Evolutionary conservation across 2,329 filamentous ascomycete species (phyloP).

Genomic region (Reticulascus tulasneorum): DNA sequence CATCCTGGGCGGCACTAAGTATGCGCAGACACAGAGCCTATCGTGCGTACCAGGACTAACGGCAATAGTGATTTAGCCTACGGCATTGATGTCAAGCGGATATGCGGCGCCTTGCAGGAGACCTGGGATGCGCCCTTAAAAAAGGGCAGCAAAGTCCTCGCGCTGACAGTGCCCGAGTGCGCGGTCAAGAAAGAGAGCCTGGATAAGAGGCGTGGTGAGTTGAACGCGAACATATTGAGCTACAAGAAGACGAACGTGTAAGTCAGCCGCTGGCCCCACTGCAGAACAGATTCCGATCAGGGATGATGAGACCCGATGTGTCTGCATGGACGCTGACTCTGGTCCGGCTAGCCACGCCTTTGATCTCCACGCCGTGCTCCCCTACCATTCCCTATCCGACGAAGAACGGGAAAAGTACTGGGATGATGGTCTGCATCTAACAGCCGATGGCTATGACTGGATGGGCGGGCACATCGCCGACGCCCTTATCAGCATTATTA

Average conservation of each 20-base stretch:
- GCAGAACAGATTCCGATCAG: too few species aligned
- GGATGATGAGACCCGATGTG: too few species aligned
- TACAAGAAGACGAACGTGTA: slow-evolving; percentile 50
- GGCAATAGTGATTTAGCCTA: slow-evolving; percentile 45
- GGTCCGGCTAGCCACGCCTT: slow-evolving; percentile 52
- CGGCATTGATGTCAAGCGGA: slow-evolving; percentile 29
- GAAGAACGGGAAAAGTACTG: slow-evolving; percentile 47
- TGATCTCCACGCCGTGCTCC: slow-evolving; percentile 52
- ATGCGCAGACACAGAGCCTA: slow-evolving; percentile 16
- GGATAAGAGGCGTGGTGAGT: slow-evolving; percentile 30
- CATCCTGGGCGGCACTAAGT: slow-evolving; percentile 62
- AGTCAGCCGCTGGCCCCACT: slow-evolving; percentile 22
- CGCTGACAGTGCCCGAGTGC: slow-evolving; percentile 59
- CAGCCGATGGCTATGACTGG: slow-evolving; percentile 54
- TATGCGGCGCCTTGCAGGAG: slow-evolving; percentile 45
- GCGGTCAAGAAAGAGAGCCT: slow-evolving; percentile 22
- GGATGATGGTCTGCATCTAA: slow-evolving; percentile 60
- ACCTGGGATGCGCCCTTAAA: slow-evolving; percentile 48
- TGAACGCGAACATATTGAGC: slow-evolving; percentile 51
- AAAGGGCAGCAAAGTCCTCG: slow-evolving; percentile 52
- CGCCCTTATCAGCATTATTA: slow-evolving; percentile 44
- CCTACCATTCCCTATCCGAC: slow-evolving; percentile 46
- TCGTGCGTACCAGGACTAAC: slow-evolving; percentile 3
- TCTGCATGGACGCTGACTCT: too few species aligned
- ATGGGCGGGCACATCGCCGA: slow-evolving; percentile 57